A percentile compares a stretch with the other conserved stretches of the same genome.
These are phyloP conservation scores for Thinopyrum elongatum DNA, from an alignment of 176 grass and related monocot species.

Conservation along the genomic window DNA sequence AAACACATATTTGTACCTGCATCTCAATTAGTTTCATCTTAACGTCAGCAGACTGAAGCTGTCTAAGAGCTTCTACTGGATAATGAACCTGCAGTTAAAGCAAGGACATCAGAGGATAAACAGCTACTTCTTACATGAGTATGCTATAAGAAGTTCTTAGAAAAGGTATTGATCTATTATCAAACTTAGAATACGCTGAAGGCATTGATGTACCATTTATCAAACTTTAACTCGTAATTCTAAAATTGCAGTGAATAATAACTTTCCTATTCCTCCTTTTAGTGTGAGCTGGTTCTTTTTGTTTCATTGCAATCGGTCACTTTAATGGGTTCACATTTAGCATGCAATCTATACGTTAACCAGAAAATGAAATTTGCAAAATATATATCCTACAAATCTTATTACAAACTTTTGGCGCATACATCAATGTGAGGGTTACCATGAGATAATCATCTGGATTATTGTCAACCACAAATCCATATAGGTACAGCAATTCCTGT, in stretches of 20 bases:
- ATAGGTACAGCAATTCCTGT: slow-evolving; percentile 91
- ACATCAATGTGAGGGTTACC: slow-evolving; percentile 47
- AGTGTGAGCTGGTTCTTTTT: background rate
- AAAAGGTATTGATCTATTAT: background rate
- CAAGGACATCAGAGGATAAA: slow-evolving; percentile 22
- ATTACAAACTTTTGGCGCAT: slow-evolving; percentile 19
- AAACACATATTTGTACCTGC: slow-evolving; percentile 46
- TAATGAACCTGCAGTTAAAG: slow-evolving; percentile 70
- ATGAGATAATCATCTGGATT: slow-evolving; percentile 97
- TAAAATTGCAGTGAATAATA: background rate
- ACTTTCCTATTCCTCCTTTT: background rate
- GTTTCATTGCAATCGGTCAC: background rate
- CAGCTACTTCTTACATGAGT: slow-evolving; percentile 15
- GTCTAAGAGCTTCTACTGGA: slow-evolving; percentile 79
- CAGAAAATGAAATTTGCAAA: background rate
- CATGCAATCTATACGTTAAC: background rate
- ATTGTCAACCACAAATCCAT: slow-evolving; percentile 89
- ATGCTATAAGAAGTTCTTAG: background rate
- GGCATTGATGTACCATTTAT: background rate
- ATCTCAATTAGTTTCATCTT: slow-evolving; percentile 73
- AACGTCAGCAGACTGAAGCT: slow-evolving; percentile 47
- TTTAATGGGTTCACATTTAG: background rate
- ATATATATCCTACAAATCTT: slow-evolving; percentile 1
- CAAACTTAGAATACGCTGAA: background rate
- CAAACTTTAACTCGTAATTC: background rate